A percentile compares a stretch with the other conserved stretches of the same genome.
Conservation (phyloP, 2,329 filamentous ascomycete species). For the Pleochaeta shiraiana region DNA sequence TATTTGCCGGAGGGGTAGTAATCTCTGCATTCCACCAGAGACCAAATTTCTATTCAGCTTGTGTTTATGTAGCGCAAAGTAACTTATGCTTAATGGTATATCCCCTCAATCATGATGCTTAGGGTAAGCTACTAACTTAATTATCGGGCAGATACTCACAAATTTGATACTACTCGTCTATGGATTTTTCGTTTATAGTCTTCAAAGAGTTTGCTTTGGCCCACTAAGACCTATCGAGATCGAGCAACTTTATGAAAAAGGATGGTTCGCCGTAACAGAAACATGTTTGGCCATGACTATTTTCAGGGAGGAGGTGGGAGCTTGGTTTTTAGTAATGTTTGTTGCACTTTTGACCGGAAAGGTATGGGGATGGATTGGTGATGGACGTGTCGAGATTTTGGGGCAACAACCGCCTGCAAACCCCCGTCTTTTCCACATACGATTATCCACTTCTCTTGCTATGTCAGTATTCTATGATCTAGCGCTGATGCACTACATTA, state of each 20-base stretch:
- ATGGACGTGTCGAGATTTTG: constrained; percentile 78
- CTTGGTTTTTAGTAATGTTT: constrained; percentile 95
- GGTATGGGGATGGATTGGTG: constrained; percentile 97
- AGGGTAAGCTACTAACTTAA: constrained; percentile 4
- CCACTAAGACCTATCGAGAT: constrained; percentile 81
- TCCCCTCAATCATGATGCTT: neutral
- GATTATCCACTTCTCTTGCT: constrained; percentile 56
- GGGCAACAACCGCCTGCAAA: constrained; percentile 91
- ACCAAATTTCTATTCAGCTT: constrained; percentile 95
- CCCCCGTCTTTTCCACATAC: constrained; percentile 66
- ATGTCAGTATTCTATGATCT: constrained; percentile 63
- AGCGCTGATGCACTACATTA: constrained; percentile 59
- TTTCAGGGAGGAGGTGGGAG: constrained; percentile 84
- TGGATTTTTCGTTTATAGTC: constrained; percentile 58
- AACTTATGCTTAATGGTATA: constrained; percentile 82
- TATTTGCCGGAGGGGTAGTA: constrained; percentile 64
- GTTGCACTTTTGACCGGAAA: constrained; percentile 80
- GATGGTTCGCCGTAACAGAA: constrained; percentile 95
- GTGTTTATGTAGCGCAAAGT: constrained; percentile 90
- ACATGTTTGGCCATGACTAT: constrained; percentile 97
- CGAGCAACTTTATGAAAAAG: constrained; percentile 92
- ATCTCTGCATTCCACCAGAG: constrained; percentile 85
- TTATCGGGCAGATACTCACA: constrained; percentile 48
- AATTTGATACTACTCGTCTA: constrained; percentile 75
- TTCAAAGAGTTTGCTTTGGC: constrained; percentile 82